Evolutionary conservation across 2,329 filamentous ascomycete species (phyloP).

Genomic region (Rhynchosporium graminicola): DNA sequence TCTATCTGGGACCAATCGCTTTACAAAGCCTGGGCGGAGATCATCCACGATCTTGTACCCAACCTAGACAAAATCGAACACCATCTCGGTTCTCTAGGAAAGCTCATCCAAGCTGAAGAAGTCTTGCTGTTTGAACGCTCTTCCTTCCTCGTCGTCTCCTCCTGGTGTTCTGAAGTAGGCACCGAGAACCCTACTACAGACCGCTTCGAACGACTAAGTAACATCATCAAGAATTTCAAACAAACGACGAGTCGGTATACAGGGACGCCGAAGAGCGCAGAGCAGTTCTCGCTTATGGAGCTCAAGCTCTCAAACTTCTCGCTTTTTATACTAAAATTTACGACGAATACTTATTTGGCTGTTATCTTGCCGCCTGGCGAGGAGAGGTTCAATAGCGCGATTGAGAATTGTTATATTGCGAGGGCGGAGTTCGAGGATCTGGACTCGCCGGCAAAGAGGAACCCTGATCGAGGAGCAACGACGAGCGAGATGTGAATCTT

Average conservation of each 20-base stretch:
- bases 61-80: slow-evolving; percentile 86
- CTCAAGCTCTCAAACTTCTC: slow-evolving; percentile 82
- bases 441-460: slow-evolving; percentile 50
- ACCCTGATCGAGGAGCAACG: slow-evolving; percentile 36
- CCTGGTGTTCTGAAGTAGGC: slow-evolving; percentile 76
- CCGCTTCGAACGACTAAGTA: slow-evolving; percentile 90
- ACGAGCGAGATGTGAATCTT: neutral
- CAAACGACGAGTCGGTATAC: slow-evolving; percentile 77
- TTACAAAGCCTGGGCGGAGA: slow-evolving; percentile 97
- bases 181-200: slow-evolving; percentile 84
- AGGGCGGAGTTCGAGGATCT: slow-evolving; percentile 76
- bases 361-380: slow-evolving; percentile 90
- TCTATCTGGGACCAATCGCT: slow-evolving; percentile 98
- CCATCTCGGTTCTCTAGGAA: slow-evolving; percentile 78
- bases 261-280: slow-evolving; percentile 75
- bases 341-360: slow-evolving; percentile 95
- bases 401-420: slow-evolving; percentile 87
- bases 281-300: slow-evolving; percentile 79
- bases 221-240: slow-evolving; percentile 99
- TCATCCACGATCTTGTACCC: slow-evolving; percentile 97
- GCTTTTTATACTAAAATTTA: slow-evolving; percentile 93
- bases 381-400: slow-evolving; percentile 84
- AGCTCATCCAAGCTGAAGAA: slow-evolving; percentile 89
- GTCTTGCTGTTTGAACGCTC: slow-evolving; percentile 93
- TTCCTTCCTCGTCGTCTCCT: slow-evolving; percentile 94